Base-by-base conservation (phyloP, 2,329 filamentous ascomycete genomes). In the Penicillium sp. region DNA sequence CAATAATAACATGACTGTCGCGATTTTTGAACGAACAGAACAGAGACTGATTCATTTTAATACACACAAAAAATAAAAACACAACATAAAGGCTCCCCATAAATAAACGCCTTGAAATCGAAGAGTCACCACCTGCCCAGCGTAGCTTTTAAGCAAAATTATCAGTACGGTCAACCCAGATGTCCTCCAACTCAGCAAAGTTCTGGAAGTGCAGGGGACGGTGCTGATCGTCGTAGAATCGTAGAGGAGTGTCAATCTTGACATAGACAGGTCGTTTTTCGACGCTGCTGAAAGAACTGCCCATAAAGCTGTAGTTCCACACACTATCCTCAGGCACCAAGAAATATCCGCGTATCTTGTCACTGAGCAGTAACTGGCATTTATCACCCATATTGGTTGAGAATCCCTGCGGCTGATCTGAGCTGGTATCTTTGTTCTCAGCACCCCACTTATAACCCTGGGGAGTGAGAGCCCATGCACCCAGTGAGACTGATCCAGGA, bases 251-350 rank as follows among this genome's bases (percentile, higher is more conserved):
- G 74, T 97, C 95, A 55, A 99, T 86, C 80, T 94, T 94, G 65
- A 97, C 92, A 65, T 91, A 89, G 45, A 97, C 83, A 3, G 87
- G 82, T 77, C 91, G 90, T 85, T 97, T 97, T 77, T 96, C 91
- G 62, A 96, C 82, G 42, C 86, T 86, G 14, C 87, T 86, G 70
- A 97, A 99, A 0, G 86, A 86, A 63, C 87, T 91, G 55, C 94
- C 94, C 86, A 97, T 91, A 81, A 99, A 99, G 73, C 89, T 94
- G 79, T 97, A 99, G 75, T 99, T 99, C 94, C 94, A 99, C 60
- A 88, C 82, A 61, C 86, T 87, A 55, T 88, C 87, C 68, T 97
- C 92, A 0, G 94, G 94, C 21, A 97, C 91, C 55, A 99, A 78
- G 84, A 99, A 99, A 79, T 92, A 97, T 26, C 94, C 95, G 64